Base-by-base conservation (phyloP, 164 flowering plant genomes). In the Annona squamosa region DNA sequence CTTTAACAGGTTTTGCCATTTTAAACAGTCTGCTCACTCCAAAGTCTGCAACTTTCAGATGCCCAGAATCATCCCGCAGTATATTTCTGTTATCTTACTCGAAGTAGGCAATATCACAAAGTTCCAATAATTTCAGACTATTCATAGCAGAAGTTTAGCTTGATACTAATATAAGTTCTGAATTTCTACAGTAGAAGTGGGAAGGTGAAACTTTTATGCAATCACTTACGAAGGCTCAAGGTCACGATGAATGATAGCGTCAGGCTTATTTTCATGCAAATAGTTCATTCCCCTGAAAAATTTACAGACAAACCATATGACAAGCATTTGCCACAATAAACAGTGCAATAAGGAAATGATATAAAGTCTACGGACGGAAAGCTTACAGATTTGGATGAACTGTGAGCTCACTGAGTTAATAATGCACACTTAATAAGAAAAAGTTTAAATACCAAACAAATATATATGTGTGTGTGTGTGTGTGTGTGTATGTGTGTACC, bases 11-110 rank as follows among this genome's bases (percentile, higher is more conserved):
- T 37, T 67, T 82, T 41, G 88, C 77, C 73, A 86, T 83, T 82
- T 81, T 87, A 69, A 92, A 79, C 73, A 90, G 80, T 89, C 90
- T 92, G 88, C 99, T 96, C 48, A 96, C 84, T 80, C 98, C 99
- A 90, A 96, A 96, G 80, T 93, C 98, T 68, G 99, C 98, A 76
- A 96, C 98, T 87, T 96, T 96, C 73, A 96, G 88, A 83, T 92
- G 92, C 48, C 99, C 95, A 68, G 97, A 84, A 86, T 93, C 99
- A 86, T 91, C 99, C 86, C 93, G 88, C 88, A 96, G 83, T 81
- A 96, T 87, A 80, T 96, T 96, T 81, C 99, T 96, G 97, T 83
- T 74, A 81, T 85, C 82, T 84, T 84, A 78, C 79, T 73, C 81
- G 72, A 45, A 73, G 48, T 61, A 79, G 71, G 82, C 73, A 81